These are phyloP conservation scores for Hericium erinaceus DNA, from an alignment of 768 basidiomycete species.

Conservation along the genomic window DNA sequence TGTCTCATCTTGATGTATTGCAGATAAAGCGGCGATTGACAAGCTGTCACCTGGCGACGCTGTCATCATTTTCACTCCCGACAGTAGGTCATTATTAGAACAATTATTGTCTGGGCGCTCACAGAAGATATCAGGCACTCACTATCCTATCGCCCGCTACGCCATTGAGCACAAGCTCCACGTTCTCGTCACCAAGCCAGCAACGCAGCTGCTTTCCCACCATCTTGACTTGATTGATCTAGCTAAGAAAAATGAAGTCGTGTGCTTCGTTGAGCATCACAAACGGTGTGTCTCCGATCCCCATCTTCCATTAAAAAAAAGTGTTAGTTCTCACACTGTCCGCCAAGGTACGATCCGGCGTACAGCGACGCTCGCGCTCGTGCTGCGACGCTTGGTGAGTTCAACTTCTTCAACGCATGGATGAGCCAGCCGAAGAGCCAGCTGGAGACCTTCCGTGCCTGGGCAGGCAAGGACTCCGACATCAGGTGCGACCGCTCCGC, in stretches of 20 bases:
- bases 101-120: neutral
- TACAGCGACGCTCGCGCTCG: constrained; percentile 86
- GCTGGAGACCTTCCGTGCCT: constrained; percentile 88
- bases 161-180: constrained; percentile 82
- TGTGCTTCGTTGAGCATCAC: constrained; percentile 94
- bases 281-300: constrained; percentile 45
- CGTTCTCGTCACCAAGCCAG: constrained; percentile 90
- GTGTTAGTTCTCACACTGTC: neutral
- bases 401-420: constrained; percentile 95
- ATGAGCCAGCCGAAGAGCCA: constrained; percentile 97
- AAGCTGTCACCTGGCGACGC: constrained; percentile 73
- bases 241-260: constrained; percentile 69
- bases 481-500: constrained; percentile 48
- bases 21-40: constrained; percentile 78
- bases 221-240: constrained; percentile 71
- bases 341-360: constrained; percentile 69
- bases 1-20: neutral
- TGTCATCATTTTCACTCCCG: constrained; percentile 90
- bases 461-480: constrained; percentile 92
- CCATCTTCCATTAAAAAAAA: neutral
- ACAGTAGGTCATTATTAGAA: constrained; percentile 37
- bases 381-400: constrained; percentile 71
- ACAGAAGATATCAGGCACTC: constrained; percentile 46
- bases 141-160: constrained; percentile 76
- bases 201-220: constrained; percentile 76